Conservation (phyloP, 768 basidiomycete species). For the Paxillus rubicundulus region DNA sequence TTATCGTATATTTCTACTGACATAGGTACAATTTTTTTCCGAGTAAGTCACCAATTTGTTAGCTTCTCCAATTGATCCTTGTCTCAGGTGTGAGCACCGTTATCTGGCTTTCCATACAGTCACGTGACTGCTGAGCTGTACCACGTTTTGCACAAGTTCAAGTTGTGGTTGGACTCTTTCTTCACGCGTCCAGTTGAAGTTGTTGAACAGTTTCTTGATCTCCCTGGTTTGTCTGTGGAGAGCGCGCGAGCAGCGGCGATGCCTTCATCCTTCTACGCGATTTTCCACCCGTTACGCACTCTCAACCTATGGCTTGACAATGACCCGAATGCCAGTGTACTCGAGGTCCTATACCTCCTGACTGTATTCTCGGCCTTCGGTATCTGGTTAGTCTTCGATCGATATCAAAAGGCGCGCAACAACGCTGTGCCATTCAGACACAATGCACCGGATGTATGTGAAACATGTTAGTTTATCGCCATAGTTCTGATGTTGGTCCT, state of each 20-base stretch:
- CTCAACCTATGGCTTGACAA: constrained; percentile 47
- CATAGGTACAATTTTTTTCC: too few relatives aligned
- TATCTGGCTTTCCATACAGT: too few relatives aligned
- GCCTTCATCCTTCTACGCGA: constrained; percentile 34
- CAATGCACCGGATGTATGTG: constrained; percentile 54
- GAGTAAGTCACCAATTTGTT: too few relatives aligned
- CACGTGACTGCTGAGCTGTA: not conserved
- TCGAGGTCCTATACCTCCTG: constrained; percentile 66
- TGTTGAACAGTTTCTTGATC: constrained; percentile 2
- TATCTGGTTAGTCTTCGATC: constrained; percentile 74
- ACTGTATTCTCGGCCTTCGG: constrained; percentile 72
- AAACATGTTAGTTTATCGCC: constrained; percentile 1
- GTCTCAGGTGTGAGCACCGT: too few relatives aligned
- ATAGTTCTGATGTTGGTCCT: constrained; percentile 21
- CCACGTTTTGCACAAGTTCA: too few relatives aligned
- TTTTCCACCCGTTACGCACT: constrained; percentile 52
- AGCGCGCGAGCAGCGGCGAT: constrained; percentile 16
- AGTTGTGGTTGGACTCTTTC: too few relatives aligned
- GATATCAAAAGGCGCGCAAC: constrained; percentile 72
- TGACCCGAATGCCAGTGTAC: constrained; percentile 45
- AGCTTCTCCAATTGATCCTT: too few relatives aligned
- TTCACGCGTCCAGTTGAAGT: constrained; percentile 7
- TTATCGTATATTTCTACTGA: too few relatives aligned
- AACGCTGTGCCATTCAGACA: constrained; percentile 67
- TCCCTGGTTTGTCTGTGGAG: not conserved